Evolutionary conservation across 345 rosid genomes (phyloP).

Genomic region (Kandelia obovata): DNA sequence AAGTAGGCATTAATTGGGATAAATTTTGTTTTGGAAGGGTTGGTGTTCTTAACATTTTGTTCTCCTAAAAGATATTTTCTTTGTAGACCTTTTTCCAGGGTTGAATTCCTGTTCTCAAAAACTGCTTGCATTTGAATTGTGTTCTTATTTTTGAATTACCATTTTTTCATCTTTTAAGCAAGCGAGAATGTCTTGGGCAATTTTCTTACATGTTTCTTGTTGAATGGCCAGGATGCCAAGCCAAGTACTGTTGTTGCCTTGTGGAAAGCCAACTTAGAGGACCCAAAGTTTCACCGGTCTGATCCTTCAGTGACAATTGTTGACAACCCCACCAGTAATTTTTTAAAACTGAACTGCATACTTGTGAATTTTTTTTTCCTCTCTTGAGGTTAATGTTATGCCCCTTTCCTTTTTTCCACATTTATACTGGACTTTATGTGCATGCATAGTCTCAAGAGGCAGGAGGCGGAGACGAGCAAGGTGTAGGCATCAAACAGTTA

Average conservation of each 20-base stretch:
- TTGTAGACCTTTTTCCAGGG: too few relatives aligned
- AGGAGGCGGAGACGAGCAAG: constrained; percentile 74
- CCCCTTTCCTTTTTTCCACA: constrained; percentile 14
- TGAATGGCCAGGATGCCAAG: constrained; percentile 67
- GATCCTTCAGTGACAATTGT: constrained; percentile 77
- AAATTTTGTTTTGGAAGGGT: too few relatives aligned
- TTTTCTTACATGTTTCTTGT: background rate
- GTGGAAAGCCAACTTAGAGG: constrained; percentile 91
- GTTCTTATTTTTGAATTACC: too few relatives aligned
- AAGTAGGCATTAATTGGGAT: too few relatives aligned
- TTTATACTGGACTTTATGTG: constrained; percentile 47
- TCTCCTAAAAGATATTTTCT: too few relatives aligned
- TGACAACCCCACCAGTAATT: constrained; percentile 69
- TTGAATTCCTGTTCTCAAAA: too few relatives aligned
- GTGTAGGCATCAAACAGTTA: constrained; percentile 57
- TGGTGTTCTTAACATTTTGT: too few relatives aligned
- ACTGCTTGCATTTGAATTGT: too few relatives aligned
- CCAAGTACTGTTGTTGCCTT: constrained; percentile 71
- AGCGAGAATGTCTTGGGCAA: background rate
- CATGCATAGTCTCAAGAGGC: constrained; percentile 72
- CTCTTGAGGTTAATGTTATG: constrained; percentile 14
- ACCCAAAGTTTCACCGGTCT: constrained; percentile 58
- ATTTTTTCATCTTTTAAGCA: background rate
- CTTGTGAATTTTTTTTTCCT: constrained; percentile 10
- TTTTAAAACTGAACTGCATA: constrained; percentile 25